phyloP scores from a whole-genome alignment of 2,329 filamentous ascomycete species.

The Penicillium griseofulvum region DNA sequence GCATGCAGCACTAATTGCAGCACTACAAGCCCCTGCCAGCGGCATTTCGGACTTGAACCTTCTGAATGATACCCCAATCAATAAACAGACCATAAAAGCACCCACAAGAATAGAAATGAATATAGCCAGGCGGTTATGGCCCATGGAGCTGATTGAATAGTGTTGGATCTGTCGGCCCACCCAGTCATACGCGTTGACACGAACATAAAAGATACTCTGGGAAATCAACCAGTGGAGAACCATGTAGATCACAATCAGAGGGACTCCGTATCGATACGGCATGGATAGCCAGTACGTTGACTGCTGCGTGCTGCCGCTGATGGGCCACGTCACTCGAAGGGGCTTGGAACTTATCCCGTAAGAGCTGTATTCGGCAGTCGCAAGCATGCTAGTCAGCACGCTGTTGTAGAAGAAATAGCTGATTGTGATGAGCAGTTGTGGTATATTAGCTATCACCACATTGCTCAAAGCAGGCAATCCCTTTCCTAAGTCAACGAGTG shows the following conservation, averaged over 20 bases:
- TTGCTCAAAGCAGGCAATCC: neutral
- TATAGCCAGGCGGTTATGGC: slow-evolving; percentile 5
- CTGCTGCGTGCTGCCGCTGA: slow-evolving; percentile 36
- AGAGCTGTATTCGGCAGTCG: slow-evolving; percentile 49
- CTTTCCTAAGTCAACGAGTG: neutral
- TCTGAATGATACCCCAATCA: slow-evolving; percentile 12
- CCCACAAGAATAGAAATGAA: slow-evolving; percentile 7
- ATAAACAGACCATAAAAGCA: slow-evolving; percentile 4
- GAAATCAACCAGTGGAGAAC: slow-evolving; percentile 50
- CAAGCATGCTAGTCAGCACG: slow-evolving; percentile 46
- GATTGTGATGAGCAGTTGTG: slow-evolving; percentile 33
- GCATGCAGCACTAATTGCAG: slow-evolving; percentile 36
- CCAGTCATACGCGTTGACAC: slow-evolving; percentile 25
- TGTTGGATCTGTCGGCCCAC: neutral
- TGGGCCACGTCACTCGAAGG: slow-evolving; percentile 45
- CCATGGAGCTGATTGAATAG: neutral
- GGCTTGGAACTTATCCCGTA: slow-evolving; percentile 41
- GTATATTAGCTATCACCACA: neutral
- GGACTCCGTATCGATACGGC: slow-evolving; percentile 33
- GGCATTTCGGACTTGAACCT: slow-evolving; percentile 27
- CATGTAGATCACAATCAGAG: slow-evolving; percentile 32
- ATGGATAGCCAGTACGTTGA: slow-evolving; percentile 48
- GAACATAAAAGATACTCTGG: slow-evolving; percentile 45
- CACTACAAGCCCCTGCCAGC: slow-evolving; percentile 27
- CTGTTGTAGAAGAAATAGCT: slow-evolving; percentile 38